phyloP scores from a whole-genome alignment of 495 filamentous ascomycete species.

The Chaetomium tenue region DNA sequence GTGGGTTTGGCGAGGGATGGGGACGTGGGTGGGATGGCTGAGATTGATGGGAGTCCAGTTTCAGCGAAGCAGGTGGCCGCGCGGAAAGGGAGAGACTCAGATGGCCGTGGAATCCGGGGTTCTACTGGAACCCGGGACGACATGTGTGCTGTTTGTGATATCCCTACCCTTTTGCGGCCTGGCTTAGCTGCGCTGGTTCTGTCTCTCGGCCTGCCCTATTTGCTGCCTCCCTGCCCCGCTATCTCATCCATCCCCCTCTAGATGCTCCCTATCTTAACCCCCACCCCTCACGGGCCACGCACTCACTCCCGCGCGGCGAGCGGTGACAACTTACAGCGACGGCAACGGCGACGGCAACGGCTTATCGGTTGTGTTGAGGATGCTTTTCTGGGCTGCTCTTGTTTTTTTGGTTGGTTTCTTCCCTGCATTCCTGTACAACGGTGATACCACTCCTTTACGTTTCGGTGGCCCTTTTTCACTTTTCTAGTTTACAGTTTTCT shows the following conservation, averaged over 20 bases:
- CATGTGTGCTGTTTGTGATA: slow-evolving; percentile 14
- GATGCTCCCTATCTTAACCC: not conserved
- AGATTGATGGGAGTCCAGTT: not conserved
- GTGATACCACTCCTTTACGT: slow-evolving; percentile 1
- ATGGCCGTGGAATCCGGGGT: not conserved
- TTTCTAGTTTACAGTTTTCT: slow-evolving; percentile 16
- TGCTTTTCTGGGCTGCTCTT: not conserved
- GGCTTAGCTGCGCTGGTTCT: not conserved
- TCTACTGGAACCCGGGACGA: not conserved
- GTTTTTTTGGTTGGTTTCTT: slow-evolving; percentile 9
- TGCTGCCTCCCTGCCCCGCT: not conserved
- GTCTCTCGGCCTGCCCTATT: not conserved
- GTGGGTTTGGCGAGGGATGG: not conserved
- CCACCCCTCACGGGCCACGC: not conserved
- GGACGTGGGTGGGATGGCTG: not conserved
- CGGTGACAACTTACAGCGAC: not conserved
- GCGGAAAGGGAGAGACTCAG: not conserved
- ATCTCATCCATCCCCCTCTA: not conserved
- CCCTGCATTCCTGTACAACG: slow-evolving; percentile 7
- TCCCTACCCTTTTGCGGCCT: not conserved
- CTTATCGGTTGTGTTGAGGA: not conserved
- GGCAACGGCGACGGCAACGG: no score
- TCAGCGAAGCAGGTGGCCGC: no score
- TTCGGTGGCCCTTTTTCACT: not conserved
- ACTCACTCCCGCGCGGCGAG: no score